These are phyloP conservation scores for Eucalyptus tenuipes DNA, from an alignment of 345 rosid species.

Conservation along the genomic window DNA sequence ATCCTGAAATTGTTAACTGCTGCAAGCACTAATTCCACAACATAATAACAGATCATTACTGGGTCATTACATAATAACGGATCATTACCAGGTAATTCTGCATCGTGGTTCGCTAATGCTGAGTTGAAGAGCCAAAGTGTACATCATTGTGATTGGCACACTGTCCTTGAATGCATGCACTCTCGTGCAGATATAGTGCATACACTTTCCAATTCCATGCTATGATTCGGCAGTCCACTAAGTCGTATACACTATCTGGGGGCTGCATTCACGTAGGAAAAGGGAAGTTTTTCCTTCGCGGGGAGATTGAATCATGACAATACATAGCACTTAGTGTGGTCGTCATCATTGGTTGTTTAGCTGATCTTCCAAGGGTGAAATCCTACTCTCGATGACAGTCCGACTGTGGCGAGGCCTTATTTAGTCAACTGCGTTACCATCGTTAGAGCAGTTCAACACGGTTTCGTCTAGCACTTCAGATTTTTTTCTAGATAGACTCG, in stretches of 20 bases:
- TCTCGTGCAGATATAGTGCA: neutral
- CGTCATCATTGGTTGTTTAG: neutral
- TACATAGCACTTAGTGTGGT: neutral
- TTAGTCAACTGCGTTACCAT: neutral
- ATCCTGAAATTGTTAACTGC: neutral
- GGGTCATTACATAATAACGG: neutral
- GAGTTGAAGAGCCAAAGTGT: neutral
- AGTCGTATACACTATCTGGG: neutral
- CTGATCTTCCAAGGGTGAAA: neutral
- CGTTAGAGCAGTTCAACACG: neutral
- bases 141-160: neutral
- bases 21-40: neutral
- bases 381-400: neutral
- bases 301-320: neutral
- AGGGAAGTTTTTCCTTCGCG: neutral
- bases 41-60: neutral
- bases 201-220: neutral
- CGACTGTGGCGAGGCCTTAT: neutral
- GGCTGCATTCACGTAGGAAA: neutral
- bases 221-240: neutral
- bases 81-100: neutral
- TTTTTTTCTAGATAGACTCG: neutral
- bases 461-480: neutral
- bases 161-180: neutral
- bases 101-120: neutral